Conservation (phyloP, 257 asterid genomes). For the Rhazya stricta region DNA sequence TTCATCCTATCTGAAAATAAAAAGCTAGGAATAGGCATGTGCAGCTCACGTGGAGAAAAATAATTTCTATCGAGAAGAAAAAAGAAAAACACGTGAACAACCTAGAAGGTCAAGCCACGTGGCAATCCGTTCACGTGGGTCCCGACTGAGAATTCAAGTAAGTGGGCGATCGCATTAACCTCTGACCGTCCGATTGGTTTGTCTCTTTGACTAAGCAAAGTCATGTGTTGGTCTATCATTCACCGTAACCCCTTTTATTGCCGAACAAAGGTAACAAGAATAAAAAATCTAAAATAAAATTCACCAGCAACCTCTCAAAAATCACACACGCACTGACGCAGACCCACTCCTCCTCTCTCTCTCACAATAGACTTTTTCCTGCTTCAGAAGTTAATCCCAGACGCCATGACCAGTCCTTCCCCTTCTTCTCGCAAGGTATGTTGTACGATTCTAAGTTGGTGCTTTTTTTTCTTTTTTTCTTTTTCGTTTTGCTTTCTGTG, state of each 20-base stretch:
- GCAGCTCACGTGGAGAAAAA: too few species aligned
- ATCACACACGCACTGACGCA: not conserved
- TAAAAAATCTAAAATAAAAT: not conserved
- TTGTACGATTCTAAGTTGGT: not conserved
- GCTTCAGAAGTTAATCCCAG: not conserved
- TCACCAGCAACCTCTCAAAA: not conserved
- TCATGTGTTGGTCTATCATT: too few species aligned
- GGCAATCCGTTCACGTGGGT: not conserved
- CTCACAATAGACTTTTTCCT: constrained; percentile 10
- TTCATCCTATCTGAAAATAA: too few species aligned
- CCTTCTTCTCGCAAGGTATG: constrained; percentile 39
- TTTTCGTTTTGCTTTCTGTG: too few species aligned
- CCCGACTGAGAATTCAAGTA: not conserved
- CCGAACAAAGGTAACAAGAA: not conserved
- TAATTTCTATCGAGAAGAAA: too few species aligned
- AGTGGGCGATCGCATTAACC: too few species aligned
- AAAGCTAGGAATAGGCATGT: not conserved
- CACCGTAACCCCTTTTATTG: not conserved
- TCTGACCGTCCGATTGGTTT: too few species aligned
- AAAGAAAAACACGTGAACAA: not conserved
- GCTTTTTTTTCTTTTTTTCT: not conserved
- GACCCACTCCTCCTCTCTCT: not conserved
- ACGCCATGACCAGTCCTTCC: constrained; percentile 35
- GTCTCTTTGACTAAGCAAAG: not conserved
- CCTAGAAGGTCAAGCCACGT: not conserved